Conservation (phyloP, 768 basidiomycete genomes). For the Naganishia kalamii region DNA sequence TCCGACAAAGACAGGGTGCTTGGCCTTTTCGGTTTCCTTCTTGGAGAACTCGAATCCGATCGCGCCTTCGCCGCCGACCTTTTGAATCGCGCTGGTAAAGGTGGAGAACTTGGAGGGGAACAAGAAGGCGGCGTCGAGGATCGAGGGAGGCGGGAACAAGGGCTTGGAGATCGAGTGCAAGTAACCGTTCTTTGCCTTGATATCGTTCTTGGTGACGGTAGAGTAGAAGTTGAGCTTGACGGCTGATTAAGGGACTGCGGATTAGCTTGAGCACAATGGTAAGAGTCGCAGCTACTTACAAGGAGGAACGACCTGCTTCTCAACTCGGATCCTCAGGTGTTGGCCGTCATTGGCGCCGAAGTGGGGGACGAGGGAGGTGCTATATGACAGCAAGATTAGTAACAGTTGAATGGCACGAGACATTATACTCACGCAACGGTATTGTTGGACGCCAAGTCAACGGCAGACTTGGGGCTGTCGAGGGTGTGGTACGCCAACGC, state of each 20-base stretch:
- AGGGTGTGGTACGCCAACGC: conserved; percentile 59
- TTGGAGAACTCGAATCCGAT: conserved; percentile 43
- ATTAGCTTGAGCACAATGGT: conserved; percentile 22
- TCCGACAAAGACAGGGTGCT: conserved; percentile 39
- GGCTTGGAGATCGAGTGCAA: conserved; percentile 58
- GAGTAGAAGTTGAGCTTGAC: conserved; percentile 54
- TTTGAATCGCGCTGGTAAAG: conserved; percentile 58
- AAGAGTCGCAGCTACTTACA: conserved; percentile 23
- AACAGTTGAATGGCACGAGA: conserved; percentile 42
- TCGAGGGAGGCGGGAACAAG: conserved; percentile 48
- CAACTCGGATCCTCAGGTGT: conserved; percentile 37
- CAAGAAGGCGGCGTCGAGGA: conserved; percentile 45
- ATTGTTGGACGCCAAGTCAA: conserved; percentile 53
- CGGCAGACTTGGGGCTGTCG: conserved; percentile 47
- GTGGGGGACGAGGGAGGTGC: conserved; percentile 38
- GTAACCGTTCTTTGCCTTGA: conserved; percentile 54
- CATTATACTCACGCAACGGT: conserved; percentile 49
- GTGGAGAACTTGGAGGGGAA: conserved; percentile 48
- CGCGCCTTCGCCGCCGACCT: conserved; percentile 50
- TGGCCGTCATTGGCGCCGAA: conserved; percentile 41
- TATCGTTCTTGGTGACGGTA: conserved; percentile 48
- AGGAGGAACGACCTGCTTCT: conserved; percentile 43
- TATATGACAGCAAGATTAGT: background rate
- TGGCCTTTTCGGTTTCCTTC: conserved; percentile 30
- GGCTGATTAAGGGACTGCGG: conserved; percentile 22